Percentiles rank a stretch among this genome's conserved stretches.
These are phyloP conservation scores for Cutaneotrichosporon arboriforme DNA, from an alignment of 1,284 basidiomycete genomes.

Conservation along the genomic window DNA sequence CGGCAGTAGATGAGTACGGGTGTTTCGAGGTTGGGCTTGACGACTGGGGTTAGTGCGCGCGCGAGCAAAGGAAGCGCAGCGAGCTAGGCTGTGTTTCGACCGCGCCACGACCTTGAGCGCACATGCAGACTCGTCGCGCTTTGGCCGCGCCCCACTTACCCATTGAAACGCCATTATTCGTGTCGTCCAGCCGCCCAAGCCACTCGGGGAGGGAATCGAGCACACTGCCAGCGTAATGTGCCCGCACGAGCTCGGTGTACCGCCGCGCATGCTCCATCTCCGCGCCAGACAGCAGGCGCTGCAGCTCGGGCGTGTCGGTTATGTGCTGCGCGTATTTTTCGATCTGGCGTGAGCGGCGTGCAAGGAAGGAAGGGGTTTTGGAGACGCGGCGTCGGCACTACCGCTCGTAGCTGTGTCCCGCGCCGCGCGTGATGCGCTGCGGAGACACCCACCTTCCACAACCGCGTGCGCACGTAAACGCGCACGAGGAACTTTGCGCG, in stretches of 20 bases:
- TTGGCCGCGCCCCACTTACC: conserved; percentile 52
- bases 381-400: too few species aligned
- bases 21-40: conserved; percentile 63
- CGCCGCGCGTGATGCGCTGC: too few species aligned
- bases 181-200: conserved; percentile 68
- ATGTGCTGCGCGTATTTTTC: conserved; percentile 79
- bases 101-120: too few species aligned
- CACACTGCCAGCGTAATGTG: conserved; percentile 67
- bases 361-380: too few species aligned
- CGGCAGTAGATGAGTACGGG: conserved; percentile 76
- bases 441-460: conserved; percentile 64
- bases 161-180: conserved; percentile 63
- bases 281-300: conserved; percentile 65
- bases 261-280: conserved; percentile 72
- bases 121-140: too few species aligned
- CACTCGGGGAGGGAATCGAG: conserved; percentile 70
- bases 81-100: too few species aligned
- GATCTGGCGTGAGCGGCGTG: conserved; percentile 54
- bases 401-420: too few species aligned
- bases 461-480: conserved; percentile 75
- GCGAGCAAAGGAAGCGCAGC: too few species aligned
- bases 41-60: conserved; percentile 57
- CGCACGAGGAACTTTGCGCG: conserved; percentile 82
- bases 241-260: conserved; percentile 67
- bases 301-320: conserved; percentile 60